Evolutionary conservation across 148 eudicot genomes (phyloP), one percentile per base, ranked within the genome.

Genomic region (Camellia sinensis): DNA sequence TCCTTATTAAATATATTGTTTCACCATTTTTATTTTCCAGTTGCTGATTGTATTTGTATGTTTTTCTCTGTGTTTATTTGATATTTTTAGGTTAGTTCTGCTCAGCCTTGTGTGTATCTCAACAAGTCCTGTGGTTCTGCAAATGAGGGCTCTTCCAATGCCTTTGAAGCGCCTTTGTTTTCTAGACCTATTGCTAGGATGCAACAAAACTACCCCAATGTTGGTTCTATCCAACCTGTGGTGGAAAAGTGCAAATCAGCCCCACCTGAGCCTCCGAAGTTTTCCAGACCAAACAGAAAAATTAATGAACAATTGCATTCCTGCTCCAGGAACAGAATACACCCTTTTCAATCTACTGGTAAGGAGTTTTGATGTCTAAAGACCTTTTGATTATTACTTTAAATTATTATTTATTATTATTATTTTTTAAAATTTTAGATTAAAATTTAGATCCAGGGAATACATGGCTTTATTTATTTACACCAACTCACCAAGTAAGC

Each of bases 131-230:
- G 71, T 44, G 54, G 17, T 53, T 72, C 74, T 71, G 56, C 61
- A 65, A 82, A 74, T 69, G 82, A 78, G 54, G 48, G 67, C 67
- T 81, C 75, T 19, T 22, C 73, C 76, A 72, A 66, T 67, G 67
- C 67, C 43, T 19, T 59, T 44, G 83, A 84, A 22, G 81, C 83
- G 40, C 98, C 98, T 57, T 57, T 71, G 79, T 92, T 87, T 83
- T 83, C 94, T 48, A 86, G 80, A 79, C 37, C 37, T 29, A 91
- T 92, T 61, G 67, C 85, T 64, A 71, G 67, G n/a, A 67, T 75
- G 41, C 85, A 79, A 67, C 78, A 82, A 45, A 78, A 48, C 41
- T 65, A 77, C 19, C 82, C 79, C 10, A 56, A 67, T 54, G 69
- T 61, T 45, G 50, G 75, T 71, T 78, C 64, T 0, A 57, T 65